Evolutionary conservation across 2,329 filamentous ascomycete species (phyloP).

Genomic region (Neofusicoccum umdonicola): DNA sequence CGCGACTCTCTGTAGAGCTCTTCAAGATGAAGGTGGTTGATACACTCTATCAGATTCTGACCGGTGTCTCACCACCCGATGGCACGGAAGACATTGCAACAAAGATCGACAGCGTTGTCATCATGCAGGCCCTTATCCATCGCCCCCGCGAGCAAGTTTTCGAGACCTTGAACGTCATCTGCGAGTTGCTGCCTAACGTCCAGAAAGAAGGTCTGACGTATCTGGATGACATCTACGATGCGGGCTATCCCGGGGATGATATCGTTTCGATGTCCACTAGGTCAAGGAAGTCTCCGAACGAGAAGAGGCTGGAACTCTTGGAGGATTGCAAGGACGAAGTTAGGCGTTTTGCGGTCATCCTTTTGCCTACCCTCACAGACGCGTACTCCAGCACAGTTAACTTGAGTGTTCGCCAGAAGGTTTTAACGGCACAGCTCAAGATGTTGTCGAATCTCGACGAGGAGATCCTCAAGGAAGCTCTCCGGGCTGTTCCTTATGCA

Average conservation of each 20-base stretch:
- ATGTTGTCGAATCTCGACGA: constrained; percentile 96
- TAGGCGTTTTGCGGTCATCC: constrained; percentile 85
- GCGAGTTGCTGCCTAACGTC: constrained; percentile 81
- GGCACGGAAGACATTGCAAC: constrained; percentile 73
- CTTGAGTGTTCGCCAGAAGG: constrained; percentile 88
- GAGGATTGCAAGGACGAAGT: constrained; percentile 82
- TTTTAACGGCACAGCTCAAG: constrained; percentile 91
- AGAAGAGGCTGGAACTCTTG: constrained; percentile 78
- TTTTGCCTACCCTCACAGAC: constrained; percentile 92
- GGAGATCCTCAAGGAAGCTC: constrained; percentile 76
- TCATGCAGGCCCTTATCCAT: constrained; percentile 98
- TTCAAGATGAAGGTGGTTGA: constrained; percentile 97
- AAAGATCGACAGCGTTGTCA: constrained; percentile 92
- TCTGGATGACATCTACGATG: constrained; percentile 50
- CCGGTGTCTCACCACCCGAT: constrained; percentile 85
- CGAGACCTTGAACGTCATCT: constrained; percentile 95
- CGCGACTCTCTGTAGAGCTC: constrained; percentile 80
- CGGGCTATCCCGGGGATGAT: constrained; percentile 49
- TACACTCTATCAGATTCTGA: constrained; percentile 94
- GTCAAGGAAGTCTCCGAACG: constrained; percentile 62
- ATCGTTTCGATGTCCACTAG: constrained; percentile 42
- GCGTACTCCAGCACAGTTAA: constrained; percentile 98
- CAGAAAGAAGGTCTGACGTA: constrained; percentile 56
- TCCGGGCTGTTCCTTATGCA: constrained; percentile 87
- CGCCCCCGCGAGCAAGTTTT: constrained; percentile 93